Conservation (phyloP, 2,329 filamentous ascomycete genomes). For the Colletotrichum spaethianum region DNA sequence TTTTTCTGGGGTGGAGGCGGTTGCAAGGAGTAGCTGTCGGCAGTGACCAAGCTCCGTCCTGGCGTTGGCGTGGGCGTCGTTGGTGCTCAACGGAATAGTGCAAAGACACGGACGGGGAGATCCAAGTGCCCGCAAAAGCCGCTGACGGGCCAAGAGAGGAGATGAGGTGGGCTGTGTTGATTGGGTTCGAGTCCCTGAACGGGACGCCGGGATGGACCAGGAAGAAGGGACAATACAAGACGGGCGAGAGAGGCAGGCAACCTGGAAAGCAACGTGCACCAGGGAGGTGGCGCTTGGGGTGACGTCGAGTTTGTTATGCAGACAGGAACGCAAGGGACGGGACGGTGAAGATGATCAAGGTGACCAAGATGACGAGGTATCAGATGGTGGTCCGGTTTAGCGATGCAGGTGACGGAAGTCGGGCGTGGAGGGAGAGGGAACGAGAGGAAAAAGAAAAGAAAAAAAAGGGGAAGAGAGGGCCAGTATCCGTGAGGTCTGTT, state of each 20-base stretch:
- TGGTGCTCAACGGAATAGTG: not conserved
- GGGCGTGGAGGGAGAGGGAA: not conserved
- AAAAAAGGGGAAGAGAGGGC: not conserved
- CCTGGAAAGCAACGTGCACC: not conserved
- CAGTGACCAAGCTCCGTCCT: conserved; percentile 28
- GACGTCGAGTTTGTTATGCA: conserved; percentile 31
- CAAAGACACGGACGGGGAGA: not conserved
- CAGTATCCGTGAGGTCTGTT: not conserved
- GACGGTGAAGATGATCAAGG: not conserved
- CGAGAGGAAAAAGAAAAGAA: not conserved
- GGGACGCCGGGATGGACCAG: not conserved
- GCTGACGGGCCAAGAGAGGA: not conserved
- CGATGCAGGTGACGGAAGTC: not conserved
- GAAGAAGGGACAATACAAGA: not conserved
- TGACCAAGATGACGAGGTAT: not conserved
- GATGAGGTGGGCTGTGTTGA: not conserved
- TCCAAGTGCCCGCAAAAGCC: conserved; percentile 21
- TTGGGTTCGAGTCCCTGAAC: conserved; percentile 15
- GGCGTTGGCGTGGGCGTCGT: not conserved
- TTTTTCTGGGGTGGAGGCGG: not conserved
- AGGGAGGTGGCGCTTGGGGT: not conserved
- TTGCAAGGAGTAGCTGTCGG: conserved; percentile 33
- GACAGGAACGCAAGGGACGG: conserved; percentile 28
- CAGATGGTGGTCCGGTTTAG: not conserved
- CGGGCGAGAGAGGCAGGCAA: not conserved